phyloP scores from a whole-genome alignment of 306 rosid genomes.

The Rosa multiflora region DNA sequence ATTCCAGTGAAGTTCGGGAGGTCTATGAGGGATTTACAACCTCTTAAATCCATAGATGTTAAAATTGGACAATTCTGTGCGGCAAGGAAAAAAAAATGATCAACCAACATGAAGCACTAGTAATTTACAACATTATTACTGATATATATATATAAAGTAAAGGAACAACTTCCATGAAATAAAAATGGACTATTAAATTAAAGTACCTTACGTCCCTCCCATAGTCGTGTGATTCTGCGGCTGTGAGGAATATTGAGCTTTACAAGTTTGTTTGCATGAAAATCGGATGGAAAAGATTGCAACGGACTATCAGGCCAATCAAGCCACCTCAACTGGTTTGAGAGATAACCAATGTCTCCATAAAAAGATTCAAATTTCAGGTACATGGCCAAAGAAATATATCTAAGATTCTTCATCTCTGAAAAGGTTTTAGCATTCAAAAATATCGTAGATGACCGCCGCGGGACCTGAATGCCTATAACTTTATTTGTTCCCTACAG shows the following conservation, averaged over 20 bases:
- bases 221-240: too few relatives aligned
- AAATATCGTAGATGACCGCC: too few relatives aligned
- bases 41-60: not conserved
- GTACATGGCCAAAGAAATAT: constrained; percentile 10
- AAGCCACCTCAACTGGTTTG: constrained; percentile 24
- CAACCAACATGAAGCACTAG: not conserved
- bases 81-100: not conserved
- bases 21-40: not conserved
- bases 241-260: too few relatives aligned
- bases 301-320: constrained; percentile 36
- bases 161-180: too few relatives aligned
- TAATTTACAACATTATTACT: too few relatives aligned
- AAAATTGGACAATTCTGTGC: not conserved
- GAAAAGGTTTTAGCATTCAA: too few relatives aligned
- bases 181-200: not conserved
- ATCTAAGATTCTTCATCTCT: too few relatives aligned
- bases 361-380: constrained; percentile 18
- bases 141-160: too few relatives aligned
- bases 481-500: too few relatives aligned
- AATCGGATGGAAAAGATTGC: constrained; percentile 30
- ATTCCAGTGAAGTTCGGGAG: not conserved
- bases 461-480: too few relatives aligned
- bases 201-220: constrained; percentile 14
- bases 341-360: constrained; percentile 26
- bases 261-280: constrained; percentile 6